Percentiles rank a stretch among this genome's conserved stretches.
Conservation (phyloP, 176 grass and related monocot genomes). For the Eleusine coracana region DNA sequence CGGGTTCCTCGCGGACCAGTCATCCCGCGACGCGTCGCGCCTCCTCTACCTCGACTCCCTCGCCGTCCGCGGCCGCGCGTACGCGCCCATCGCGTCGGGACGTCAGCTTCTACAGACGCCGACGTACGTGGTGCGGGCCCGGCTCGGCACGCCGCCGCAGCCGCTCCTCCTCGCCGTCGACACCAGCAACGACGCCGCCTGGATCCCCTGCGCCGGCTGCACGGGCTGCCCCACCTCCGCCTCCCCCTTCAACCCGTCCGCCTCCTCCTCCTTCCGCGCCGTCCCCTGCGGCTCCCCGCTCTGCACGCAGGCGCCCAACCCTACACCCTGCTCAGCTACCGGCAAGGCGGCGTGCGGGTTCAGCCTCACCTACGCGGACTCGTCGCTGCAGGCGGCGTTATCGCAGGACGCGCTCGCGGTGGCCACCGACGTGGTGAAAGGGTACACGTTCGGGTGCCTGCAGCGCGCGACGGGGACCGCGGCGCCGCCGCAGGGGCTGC, state of each 20-base stretch:
- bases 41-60: conserved; percentile 71
- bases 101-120: conserved; percentile 81
- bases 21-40: conserved; percentile 58
- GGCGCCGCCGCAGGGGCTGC: conserved; percentile 75
- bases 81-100: conserved; percentile 76
- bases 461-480: conserved; percentile 69
- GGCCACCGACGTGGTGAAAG: conserved; percentile 56
- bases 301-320: conserved; percentile 59
- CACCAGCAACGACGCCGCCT: conserved; percentile 82
- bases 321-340: conserved; percentile 43
- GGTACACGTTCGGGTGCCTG: conserved; percentile 87
- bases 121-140: conserved; percentile 80
- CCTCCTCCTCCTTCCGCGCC: conserved; percentile 49
- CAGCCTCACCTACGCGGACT: conserved; percentile 70
- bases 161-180: conserved; percentile 76
- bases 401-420: conserved; percentile 73
- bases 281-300: conserved; percentile 60
- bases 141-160: conserved; percentile 73
- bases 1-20: conserved; percentile 55
- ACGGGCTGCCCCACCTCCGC: conserved; percentile 50
- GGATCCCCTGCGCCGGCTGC: conserved; percentile 80
- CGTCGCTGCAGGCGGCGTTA: conserved; percentile 59
- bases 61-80: conserved; percentile 39
- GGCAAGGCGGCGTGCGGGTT: conserved; percentile 54
- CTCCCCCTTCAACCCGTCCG: conserved; percentile 46